Conservation (phyloP, 352 stramenopile genomes). For the Pythium vanterpoolii region DNA sequence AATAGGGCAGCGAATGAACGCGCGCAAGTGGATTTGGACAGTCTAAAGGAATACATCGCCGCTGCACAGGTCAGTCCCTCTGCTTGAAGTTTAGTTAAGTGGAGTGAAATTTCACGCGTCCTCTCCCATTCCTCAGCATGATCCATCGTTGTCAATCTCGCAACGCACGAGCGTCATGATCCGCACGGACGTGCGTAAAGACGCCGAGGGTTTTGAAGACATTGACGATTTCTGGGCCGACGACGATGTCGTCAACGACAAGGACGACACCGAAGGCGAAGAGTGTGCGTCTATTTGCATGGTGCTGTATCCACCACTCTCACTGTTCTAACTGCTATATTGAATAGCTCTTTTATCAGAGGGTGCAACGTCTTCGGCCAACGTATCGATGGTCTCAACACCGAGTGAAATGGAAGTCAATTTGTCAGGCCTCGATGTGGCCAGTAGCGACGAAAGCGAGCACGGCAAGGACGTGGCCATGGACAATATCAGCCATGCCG, state of each 20-base stretch:
- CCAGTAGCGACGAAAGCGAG: conserved; percentile 16
- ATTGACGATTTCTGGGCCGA: conserved; percentile 88
- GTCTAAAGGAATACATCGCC: conserved; percentile 63
- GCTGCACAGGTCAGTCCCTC: conserved; percentile 29
- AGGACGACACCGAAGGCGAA: conserved; percentile 37
- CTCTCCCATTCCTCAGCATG: not conserved
- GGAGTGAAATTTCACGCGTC: not conserved
- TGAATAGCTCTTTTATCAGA: conserved; percentile 22
- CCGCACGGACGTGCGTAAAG: conserved; percentile 63
- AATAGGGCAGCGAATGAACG: conserved; percentile 35
- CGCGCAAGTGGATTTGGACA: conserved; percentile 42
- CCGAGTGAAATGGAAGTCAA: conserved; percentile 18
- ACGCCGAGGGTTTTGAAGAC: conserved; percentile 80
- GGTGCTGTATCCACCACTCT: not conserved
- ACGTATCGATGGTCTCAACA: conserved; percentile 23
- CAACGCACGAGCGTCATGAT: conserved; percentile 50
- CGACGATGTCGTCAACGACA: conserved; percentile 36
- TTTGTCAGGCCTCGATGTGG: conserved; percentile 12
- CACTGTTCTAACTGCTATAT: not conserved
- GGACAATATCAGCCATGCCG: not conserved
- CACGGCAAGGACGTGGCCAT: not conserved
- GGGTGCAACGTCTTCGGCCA: conserved; percentile 14
- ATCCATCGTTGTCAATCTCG: conserved; percentile 3
- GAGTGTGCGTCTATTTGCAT: conserved; percentile 14
- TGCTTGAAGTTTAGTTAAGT: too few relatives aligned